These are phyloP conservation scores for Aspergillus diversus DNA, from an alignment of 495 filamentous ascomycete species.

Conservation along the genomic window DNA sequence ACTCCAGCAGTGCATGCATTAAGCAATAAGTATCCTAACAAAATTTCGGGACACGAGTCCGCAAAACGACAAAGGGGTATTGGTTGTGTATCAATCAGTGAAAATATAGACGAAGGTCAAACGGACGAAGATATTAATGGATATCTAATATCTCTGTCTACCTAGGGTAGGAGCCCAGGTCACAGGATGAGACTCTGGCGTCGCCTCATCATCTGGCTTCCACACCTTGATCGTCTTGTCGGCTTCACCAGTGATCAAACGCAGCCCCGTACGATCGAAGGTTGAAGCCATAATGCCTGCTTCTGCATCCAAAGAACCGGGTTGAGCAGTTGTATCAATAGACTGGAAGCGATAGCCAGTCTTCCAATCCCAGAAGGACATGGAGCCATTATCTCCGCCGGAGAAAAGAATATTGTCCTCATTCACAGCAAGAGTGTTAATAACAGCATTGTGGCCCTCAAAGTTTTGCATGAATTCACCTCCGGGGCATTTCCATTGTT, in stretches of 20 bases:
- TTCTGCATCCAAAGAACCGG: slow-evolving; percentile 92
- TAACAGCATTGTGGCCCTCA: slow-evolving; percentile 92
- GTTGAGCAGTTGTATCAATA: slow-evolving; percentile 88
- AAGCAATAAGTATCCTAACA: neutral
- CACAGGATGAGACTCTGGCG: slow-evolving; percentile 86
- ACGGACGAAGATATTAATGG: neutral
- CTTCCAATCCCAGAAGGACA: slow-evolving; percentile 99
- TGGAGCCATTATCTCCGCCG: slow-evolving; percentile 93
- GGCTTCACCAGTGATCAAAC: slow-evolving; percentile 90
- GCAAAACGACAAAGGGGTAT: slow-evolving; percentile 19
- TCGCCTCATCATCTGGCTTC: slow-evolving; percentile 88
- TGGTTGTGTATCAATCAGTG: slow-evolving; percentile 10
- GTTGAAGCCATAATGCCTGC: slow-evolving; percentile 90
- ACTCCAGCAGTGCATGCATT: slow-evolving; percentile 19
- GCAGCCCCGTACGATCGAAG: slow-evolving; percentile 85
- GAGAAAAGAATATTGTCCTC: slow-evolving; percentile 95
- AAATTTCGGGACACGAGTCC: neutral
- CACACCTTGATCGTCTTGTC: slow-evolving; percentile 99
- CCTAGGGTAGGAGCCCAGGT: slow-evolving; percentile 90
- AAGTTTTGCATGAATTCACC: slow-evolving; percentile 99
- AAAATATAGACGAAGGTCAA: slow-evolving; percentile 3
- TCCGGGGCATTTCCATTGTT: slow-evolving; percentile 99
- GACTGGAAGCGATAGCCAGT: slow-evolving; percentile 88
- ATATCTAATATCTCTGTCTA: slow-evolving; percentile 62
- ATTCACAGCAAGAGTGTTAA: slow-evolving; percentile 93